Evolutionary conservation across 768 basidiomycete genomes (phyloP).

Genomic region (Solioccasus polychromus): DNA sequence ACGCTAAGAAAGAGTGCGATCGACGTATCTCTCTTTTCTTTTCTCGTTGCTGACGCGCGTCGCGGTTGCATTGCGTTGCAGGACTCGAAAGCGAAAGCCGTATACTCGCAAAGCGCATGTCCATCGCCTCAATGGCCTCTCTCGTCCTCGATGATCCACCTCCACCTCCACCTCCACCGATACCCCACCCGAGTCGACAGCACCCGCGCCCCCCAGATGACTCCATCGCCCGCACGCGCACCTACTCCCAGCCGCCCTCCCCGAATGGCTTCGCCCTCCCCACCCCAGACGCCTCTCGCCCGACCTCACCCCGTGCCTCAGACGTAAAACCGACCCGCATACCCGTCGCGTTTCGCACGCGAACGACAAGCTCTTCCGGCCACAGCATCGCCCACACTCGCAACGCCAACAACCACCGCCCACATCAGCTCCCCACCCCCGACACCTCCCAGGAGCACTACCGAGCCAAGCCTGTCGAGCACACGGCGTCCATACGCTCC

Average conservation of each 20-base stretch:
- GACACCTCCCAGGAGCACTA: constrained; percentile 31
- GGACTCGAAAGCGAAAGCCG: constrained; percentile 81
- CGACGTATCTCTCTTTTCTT: background rate
- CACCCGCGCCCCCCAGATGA: constrained; percentile 36
- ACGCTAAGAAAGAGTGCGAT: constrained; percentile 71
- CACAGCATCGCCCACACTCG: constrained; percentile 33
- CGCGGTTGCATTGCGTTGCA: constrained; percentile 35
- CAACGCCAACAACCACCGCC: constrained; percentile 27
- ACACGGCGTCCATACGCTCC: constrained; percentile 34
- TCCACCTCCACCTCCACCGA: constrained; percentile 13
- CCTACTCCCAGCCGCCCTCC: constrained; percentile 54
- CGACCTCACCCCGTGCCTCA: constrained; percentile 43
- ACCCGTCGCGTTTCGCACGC: constrained; percentile 40
- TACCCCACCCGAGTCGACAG: constrained; percentile 26
- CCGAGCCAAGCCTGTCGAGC: constrained; percentile 28
- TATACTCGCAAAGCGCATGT: constrained; percentile 73
- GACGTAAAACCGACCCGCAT: constrained; percentile 47
- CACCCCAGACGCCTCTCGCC: constrained; percentile 37
- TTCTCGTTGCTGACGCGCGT: too few relatives aligned
- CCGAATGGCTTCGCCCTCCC: constrained; percentile 33
- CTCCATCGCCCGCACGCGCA: constrained; percentile 66
- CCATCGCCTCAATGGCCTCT: constrained; percentile 66
- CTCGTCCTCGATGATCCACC: too few relatives aligned
- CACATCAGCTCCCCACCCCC: constrained; percentile 26
- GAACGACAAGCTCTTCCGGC: constrained; percentile 43